phyloP scores from a whole-genome alignment of 768 basidiomycete genomes.

The Auricularia cornea region DNA sequence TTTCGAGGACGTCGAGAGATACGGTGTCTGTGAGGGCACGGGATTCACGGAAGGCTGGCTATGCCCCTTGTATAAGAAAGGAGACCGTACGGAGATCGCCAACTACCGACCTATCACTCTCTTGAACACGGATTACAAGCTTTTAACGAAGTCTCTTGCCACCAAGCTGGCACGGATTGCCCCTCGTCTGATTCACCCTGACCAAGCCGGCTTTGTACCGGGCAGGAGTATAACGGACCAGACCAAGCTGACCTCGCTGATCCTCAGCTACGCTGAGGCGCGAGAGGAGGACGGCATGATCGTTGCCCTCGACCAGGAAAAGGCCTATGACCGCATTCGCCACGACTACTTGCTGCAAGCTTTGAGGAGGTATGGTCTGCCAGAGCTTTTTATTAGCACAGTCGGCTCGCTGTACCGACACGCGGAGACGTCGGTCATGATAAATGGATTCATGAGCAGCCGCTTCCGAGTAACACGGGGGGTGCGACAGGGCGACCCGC shows the following conservation, averaged over 20 bases:
- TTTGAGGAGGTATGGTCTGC: slow-evolving; percentile 6
- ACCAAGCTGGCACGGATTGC: slow-evolving; percentile 2
- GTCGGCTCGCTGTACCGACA: slow-evolving; percentile 12
- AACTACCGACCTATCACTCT: slow-evolving; percentile 18
- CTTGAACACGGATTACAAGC: slow-evolving; percentile 16
- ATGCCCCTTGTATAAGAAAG: slow-evolving; percentile 15
- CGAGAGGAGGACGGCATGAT: slow-evolving; percentile 11
- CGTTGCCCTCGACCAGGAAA: background rate
- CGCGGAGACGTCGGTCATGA: slow-evolving; percentile 10
- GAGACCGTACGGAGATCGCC: slow-evolving; percentile 3
- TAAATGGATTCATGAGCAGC: slow-evolving; percentile 6
- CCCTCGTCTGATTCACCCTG: slow-evolving; percentile 1
- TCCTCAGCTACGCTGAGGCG: slow-evolving; percentile 9
- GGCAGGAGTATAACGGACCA: slow-evolving; percentile 12
- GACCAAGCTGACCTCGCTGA: slow-evolving; percentile 4
- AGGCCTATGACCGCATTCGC: background rate
- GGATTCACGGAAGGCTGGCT: slow-evolving; percentile 18
- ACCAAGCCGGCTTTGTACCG: slow-evolving; percentile 14
- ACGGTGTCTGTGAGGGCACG: background rate
- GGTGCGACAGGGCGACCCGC: slow-evolving; percentile 15
- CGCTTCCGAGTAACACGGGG: slow-evolving; percentile 10
- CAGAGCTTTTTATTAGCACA: slow-evolving; percentile 11
- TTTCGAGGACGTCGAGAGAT: background rate
- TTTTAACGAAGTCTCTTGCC: slow-evolving; percentile 10
- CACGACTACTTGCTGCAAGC: slow-evolving; percentile 14